Evolutionary conservation across 257 asterid species (phyloP), one percentile per base, ranked within the genome.

Genomic region (Nicotiana obtusifolia): DNA sequence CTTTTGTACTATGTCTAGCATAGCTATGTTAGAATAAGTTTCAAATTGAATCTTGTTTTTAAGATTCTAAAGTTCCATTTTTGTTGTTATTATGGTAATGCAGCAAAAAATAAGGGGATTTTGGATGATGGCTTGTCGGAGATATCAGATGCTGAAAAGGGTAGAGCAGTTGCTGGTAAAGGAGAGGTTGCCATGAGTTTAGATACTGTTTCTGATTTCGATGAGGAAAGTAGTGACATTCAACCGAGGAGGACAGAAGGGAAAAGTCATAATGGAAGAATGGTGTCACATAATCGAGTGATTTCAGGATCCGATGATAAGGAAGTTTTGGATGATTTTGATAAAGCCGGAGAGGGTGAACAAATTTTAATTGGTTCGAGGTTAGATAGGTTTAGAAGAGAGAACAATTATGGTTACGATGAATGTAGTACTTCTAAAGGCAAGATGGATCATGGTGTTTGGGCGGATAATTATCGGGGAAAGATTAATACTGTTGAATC

Each of bases 31-130:
- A 49, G 44, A 35, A 4, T 14, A 24, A 75, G 44, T 24, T 75
- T 75, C 9, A 35, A 69, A 13, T 3, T 2, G 10, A 7, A 17
- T 61, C 81, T 56, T 82, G 47, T 16, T 71, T 20, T 54, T 64
- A 69, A 41, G 60, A 14, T 14, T 66, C 76, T 81, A 30, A 26
- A 54, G 53, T 54, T 53, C 37, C 10, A 20, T 31, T 77, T 7
- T 26, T 73, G 31, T 33, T 76, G 65, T 83, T 84, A 30, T 54
- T 81, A 84, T 87, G 80, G 68, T 84, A 84, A 33, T 69, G 52
- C 93, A 95, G 99, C 97, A 0, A 90, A 92, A 61, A 89, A 82
- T 82, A 90, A 87, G 83, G 98, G 88, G 82, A 35, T 78, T 82
- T 19, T 83, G 76, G 93, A 89, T 19, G 97, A 89, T 86, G 89